A percentile compares a stretch with the other conserved stretches of the same genome.
phyloP scores from a whole-genome alignment of 306 rosid species.

The Echinosophora koreensis region DNA sequence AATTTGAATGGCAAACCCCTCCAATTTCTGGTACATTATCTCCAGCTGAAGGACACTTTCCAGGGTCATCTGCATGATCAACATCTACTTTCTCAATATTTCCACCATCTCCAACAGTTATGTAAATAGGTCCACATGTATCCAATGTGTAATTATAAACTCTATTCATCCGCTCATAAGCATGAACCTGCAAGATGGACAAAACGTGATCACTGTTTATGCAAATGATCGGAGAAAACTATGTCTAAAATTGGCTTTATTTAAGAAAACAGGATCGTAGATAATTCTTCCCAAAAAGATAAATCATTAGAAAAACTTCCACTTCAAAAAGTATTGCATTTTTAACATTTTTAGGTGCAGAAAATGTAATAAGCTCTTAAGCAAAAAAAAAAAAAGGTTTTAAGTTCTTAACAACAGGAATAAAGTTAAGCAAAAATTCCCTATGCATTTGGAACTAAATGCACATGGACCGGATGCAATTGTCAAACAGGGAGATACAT shows the following conservation, averaged over 20 bases:
- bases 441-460: background rate
- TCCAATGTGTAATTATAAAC: constrained; percentile 82
- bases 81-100: constrained; percentile 91
- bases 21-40: constrained; percentile 89
- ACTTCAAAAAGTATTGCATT: background rate
- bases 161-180: constrained; percentile 92
- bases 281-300: background rate
- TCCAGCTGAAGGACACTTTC: constrained; percentile 83
- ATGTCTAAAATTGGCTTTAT: background rate
- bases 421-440: background rate
- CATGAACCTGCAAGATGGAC: constrained; percentile 75
- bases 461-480: background rate
- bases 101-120: constrained; percentile 96
- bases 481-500: background rate
- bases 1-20: constrained; percentile 81
- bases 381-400: background rate
- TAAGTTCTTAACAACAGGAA: background rate
- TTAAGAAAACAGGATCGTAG: background rate
- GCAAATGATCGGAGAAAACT: constrained; percentile 30
- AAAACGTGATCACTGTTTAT: background rate
- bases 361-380: background rate
- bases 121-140: constrained; percentile 83
- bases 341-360: background rate
- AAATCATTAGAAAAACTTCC: background rate
- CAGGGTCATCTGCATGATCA: constrained; percentile 87